phyloP scores from a whole-genome alignment of 805 yeast genomes.

The Vanderwaltozyma verrucispora region DNA sequence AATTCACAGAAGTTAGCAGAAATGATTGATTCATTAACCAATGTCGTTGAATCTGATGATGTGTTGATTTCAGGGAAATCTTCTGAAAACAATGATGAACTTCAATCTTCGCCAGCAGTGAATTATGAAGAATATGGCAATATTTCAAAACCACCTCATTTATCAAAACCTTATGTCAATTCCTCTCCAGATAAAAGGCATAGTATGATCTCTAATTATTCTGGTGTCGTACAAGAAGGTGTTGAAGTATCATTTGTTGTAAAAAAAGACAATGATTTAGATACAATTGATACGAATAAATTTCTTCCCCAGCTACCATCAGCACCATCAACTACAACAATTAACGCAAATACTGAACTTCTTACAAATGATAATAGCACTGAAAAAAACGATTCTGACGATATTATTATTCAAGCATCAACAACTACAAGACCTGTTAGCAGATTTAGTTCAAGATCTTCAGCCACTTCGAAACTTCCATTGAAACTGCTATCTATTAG shows the following conservation, averaged over 20 bases:
- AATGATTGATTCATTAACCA: constrained; percentile 20
- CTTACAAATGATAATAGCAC: constrained; percentile 5
- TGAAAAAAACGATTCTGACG: neutral
- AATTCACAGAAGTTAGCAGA: constrained; percentile 22
- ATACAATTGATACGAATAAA: neutral
- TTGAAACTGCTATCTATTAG: constrained; percentile 9
- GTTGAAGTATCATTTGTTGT: constrained; percentile 24
- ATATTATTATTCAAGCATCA: neutral
- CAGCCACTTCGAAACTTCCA: constrained; percentile 2
- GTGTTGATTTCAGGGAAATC: too few species aligned
- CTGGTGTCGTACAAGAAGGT: constrained; percentile 26
- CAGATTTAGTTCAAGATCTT: neutral
- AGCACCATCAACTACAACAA: constrained; percentile 1
- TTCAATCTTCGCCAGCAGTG: too few species aligned
- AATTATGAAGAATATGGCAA: too few species aligned
- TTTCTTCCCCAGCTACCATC: neutral
- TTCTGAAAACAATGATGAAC: too few species aligned
- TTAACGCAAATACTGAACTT: constrained; percentile 1
- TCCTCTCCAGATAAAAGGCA: neutral
- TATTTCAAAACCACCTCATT: too few species aligned
- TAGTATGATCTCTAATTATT: constrained; percentile 24
- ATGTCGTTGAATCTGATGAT: constrained; percentile 9
- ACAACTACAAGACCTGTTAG: neutral
- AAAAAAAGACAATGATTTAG: constrained; percentile 3
- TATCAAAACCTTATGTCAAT: too few species aligned